A percentile compares a stretch with the other conserved stretches of the same genome.
Evolutionary conservation across 805 yeast genomes (phyloP).

Genomic region (Saccharomycopsis microspora): DNA sequence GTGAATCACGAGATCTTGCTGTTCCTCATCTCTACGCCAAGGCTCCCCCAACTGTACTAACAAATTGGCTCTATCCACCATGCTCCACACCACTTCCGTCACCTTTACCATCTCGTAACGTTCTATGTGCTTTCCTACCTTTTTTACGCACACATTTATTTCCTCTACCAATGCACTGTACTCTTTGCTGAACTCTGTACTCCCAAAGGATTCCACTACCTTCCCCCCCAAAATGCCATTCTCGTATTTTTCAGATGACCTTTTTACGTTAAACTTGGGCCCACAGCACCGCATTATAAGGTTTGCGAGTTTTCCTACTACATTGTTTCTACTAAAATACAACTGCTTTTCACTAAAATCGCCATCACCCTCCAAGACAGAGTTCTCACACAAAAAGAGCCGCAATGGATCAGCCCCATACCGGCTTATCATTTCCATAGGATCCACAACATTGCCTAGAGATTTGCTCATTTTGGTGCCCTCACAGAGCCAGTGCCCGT

Average conservation of each 20-base stretch:
- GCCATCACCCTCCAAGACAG: constrained; percentile 66
- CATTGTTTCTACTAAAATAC: constrained; percentile 41
- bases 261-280: constrained; percentile 44
- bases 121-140: constrained; percentile 33
- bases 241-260: constrained; percentile 26
- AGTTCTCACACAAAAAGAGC: constrained; percentile 64
- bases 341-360: constrained; percentile 59
- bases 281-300: constrained; percentile 66
- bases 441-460: constrained; percentile 89
- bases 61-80: constrained; percentile 48
- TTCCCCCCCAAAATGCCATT: background rate
- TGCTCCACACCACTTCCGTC: constrained; percentile 45
- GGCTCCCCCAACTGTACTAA: constrained; percentile 65
- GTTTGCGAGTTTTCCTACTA: constrained; percentile 79
- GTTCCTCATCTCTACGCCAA: constrained; percentile 38
- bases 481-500: constrained; percentile 86
- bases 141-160: constrained; percentile 26
- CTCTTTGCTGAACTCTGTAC: background rate
- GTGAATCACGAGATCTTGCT: constrained; percentile 46
- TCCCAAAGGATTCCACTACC: background rate
- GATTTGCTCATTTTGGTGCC: constrained; percentile 94
- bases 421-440: constrained; percentile 45
- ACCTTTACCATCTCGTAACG: constrained; percentile 45
- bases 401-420: constrained; percentile 70
- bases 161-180: constrained; percentile 20